Conservation (phyloP, 31 red algal species). For the Porphyra umbilicalis region DNA sequence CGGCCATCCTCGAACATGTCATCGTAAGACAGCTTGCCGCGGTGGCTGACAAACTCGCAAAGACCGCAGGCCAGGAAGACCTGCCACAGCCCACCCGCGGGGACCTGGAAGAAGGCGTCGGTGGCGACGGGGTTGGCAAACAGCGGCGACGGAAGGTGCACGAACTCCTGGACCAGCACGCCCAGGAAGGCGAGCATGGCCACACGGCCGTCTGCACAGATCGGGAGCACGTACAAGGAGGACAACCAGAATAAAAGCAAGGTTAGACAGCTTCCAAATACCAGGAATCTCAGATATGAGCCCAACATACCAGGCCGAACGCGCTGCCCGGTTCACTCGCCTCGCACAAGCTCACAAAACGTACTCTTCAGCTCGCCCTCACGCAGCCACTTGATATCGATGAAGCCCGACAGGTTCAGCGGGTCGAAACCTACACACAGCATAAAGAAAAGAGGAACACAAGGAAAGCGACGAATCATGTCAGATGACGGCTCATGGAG, state of each 20-base stretch:
- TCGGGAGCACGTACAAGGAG: neutral
- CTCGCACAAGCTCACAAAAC: neutral
- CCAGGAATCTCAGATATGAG: too few relatives aligned
- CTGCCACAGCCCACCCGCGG: constrained; percentile 62
- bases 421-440: constrained; percentile 73
- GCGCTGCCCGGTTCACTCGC: too few relatives aligned
- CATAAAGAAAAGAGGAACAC: neutral
- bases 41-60: constrained; percentile 63
- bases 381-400: constrained; percentile 82
- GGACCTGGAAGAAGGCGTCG: constrained; percentile 70
- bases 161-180: constrained; percentile 76
- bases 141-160: constrained; percentile 42
- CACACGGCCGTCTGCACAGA: constrained; percentile 41
- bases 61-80: constrained; percentile 80
- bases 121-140: constrained; percentile 73
- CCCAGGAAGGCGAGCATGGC: constrained; percentile 90
- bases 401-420: constrained; percentile 44
- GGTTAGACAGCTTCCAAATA: too few relatives aligned
- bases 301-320: neutral
- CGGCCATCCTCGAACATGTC: constrained; percentile 63
- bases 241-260: neutral
- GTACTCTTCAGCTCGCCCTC: constrained; percentile 67
- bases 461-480: neutral
- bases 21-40: constrained; percentile 49
- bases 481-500: too few relatives aligned